A percentile compares a stretch with the other conserved stretches of the same genome.
phyloP scores from a whole-genome alignment of 2,329 filamentous ascomycete genomes.

The Emmonsiellopsis sp. region DNA sequence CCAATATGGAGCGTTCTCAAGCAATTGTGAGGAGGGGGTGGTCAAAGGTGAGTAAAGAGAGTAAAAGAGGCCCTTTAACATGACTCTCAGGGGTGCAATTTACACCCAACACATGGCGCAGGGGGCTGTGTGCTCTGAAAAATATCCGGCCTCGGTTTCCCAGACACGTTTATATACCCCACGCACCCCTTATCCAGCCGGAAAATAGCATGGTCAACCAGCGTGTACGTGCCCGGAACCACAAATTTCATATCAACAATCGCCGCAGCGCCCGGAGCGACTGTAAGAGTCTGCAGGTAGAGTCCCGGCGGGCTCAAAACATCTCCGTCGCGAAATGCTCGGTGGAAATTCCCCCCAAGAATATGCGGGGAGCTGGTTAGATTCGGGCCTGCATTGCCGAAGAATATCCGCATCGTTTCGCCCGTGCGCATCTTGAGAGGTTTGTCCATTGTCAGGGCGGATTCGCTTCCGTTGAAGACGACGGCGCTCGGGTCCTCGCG shows the following conservation, averaged over 20 bases:
- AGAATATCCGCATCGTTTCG: constrained; percentile 26
- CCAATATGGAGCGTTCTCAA: too few species aligned
- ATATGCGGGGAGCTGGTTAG: constrained; percentile 25
- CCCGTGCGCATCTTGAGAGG: constrained; percentile 22
- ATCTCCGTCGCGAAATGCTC: constrained; percentile 23
- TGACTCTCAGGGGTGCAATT: constrained; percentile 19
- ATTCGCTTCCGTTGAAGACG: constrained; percentile 26
- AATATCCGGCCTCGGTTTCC: constrained; percentile 18
- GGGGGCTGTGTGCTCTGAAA: constrained; percentile 18
- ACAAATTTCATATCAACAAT: constrained; percentile 25
- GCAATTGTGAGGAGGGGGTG: too few species aligned
- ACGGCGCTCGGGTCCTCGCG: constrained; percentile 23
- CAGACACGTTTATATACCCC: constrained; percentile 26
- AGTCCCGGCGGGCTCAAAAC: constrained; percentile 21
- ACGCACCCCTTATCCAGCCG: constrained; percentile 26
- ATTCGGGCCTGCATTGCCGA: constrained; percentile 27
- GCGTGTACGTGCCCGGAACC: constrained; percentile 24
- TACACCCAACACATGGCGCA: constrained; percentile 23
- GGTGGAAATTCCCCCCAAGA: constrained; percentile 21
- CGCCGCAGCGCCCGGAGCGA: constrained; percentile 20
- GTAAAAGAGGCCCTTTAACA: too few species aligned
- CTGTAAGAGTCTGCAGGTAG: constrained; percentile 18
- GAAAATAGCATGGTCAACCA: constrained; percentile 28
- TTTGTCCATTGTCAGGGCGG: constrained; percentile 20
- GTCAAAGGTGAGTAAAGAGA: too few species aligned